Evolutionary conservation across 768 basidiomycete species (phyloP), one percentile per base, ranked within the genome.

Genomic region (Dioszegia crocea): DNA sequence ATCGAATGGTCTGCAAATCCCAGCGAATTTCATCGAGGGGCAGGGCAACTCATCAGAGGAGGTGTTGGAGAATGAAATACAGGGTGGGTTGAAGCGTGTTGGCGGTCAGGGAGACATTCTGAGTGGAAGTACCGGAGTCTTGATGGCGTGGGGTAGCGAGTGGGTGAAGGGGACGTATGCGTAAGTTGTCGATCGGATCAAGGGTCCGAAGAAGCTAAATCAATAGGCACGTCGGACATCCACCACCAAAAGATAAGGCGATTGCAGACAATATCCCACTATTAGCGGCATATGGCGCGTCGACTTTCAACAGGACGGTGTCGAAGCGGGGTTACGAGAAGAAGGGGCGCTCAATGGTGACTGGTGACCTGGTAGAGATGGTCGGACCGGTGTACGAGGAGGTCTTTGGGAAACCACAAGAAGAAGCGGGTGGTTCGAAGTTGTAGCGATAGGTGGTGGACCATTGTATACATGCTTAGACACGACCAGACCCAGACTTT

Each of bases 61-160:
- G 68, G 82, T 83, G 3, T 77, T 91, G 3, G 80, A 82, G 52
- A 84, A 88, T 27, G 85, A 88, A 62, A 78, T 81, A 0, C 78
- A 83, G 54, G 96, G 96, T 1, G 92, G 94, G 1, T 66, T 89
- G 67, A 94, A 94, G 79, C 80, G 96, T 56, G 93, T 91, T 68
- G 94, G 96, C 12, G 96, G 96, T 0, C 96, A 98, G 75, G 96
- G 96, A 0, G 96, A 99, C 77, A 85, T 99, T 36, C 76, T 98
- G 56, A 88, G 87, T 67, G 96, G 96, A 12, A 81, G 83, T 43
- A 87, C 91, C 10, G 96, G 92, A 0, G 84, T 91, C 1, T 84
- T 96, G 74, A 80, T 98, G 66, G 93, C 93, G 3, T 99, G 96
- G 94, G 91, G 88, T 4, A 88, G 88, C 74, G 91, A 89, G 67